Conservation (phyloP, 768 basidiomycete species). For the Epithele typhae region DNA sequence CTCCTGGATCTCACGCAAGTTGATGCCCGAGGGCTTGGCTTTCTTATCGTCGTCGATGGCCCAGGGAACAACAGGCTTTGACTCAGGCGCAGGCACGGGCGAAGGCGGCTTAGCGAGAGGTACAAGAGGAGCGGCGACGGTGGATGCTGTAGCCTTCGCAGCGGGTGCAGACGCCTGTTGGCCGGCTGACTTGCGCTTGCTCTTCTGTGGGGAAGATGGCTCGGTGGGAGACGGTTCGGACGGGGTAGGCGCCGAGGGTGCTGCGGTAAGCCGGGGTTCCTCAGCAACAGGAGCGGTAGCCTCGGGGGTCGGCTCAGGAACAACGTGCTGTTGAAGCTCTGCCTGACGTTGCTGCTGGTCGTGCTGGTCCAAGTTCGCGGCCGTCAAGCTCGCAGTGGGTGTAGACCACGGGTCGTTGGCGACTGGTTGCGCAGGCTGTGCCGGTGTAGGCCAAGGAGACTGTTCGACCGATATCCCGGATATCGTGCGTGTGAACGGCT, state of each 20-base stretch:
- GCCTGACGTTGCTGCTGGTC: conserved; percentile 46
- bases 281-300: conserved; percentile 2
- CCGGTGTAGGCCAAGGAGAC: conserved; percentile 51
- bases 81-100: conserved; percentile 11
- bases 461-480: conserved; percentile 31
- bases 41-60: conserved; percentile 69
- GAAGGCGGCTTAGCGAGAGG: conserved; percentile 8
- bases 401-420: conserved; percentile 46
- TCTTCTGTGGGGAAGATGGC: conserved; percentile 9
- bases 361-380: conserved; percentile 56
- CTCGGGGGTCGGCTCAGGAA: conserved; percentile 7
- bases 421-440: conserved; percentile 32
- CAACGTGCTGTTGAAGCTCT: conserved; percentile 15
- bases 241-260: conserved; percentile 14
- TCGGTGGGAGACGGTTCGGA: conserved; percentile 11
- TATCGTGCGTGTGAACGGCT: conserved; percentile 10
- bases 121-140: conserved; percentile 1
- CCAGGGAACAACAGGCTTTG: conserved; percentile 54
- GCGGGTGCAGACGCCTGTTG: conserved; percentile 1
- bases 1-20: conserved; percentile 93
- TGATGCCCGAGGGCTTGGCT: conserved; percentile 49
- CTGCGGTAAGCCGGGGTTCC: conserved; percentile 2
- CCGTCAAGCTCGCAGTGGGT: conserved; percentile 48
- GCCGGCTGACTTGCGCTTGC: conserved; percentile 12
- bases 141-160: conserved; percentile 4